Base-by-base conservation (phyloP, 768 basidiomycete species). In the Tremella mesenterica region DNA sequence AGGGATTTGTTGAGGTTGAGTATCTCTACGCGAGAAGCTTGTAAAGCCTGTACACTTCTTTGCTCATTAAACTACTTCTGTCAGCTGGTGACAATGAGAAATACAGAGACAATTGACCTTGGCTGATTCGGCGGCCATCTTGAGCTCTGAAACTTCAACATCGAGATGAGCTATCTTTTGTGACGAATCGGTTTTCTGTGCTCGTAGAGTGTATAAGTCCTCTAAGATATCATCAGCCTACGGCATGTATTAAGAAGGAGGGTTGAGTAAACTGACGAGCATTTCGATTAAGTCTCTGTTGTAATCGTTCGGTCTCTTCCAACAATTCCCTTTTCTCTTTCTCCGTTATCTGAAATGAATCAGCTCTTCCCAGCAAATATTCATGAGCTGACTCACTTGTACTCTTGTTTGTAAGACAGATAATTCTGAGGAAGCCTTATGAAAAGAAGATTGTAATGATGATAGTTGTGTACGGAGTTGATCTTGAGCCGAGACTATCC, bases 271-370 rank as follows among this genome's bases (percentile, higher is more conserved):
- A 64, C 79, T 50, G 51, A 89, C 90, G 86, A 56, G 90, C 85
- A 49, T 85, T 81, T 65, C 85, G 81, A 7, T 78, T 65, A 36
- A 79, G 77, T 56, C 91, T 86, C 62, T 86, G 82, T 70, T 88
- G 86, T 57, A 90, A 74, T 49, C 86, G 80, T 70, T 85, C 89
- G 4, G 91, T 81, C 39, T 90, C 85, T 26, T 80, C 81, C 38
- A 92, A 77, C 44, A 95, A 79, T 58, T 92, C 88, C 29, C 89
- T 82, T 74, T 95, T 95, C 77, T 95, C 92, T 50, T 86, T 79
- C 58, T 95, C 88, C 1, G 80, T 79, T 56, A 88, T 85, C 20
- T 88, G 26, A 79, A 59, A 79, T 81, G 31, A 87, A 45, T 26
- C 7, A 2, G 14, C 38, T n/a, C 14, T 41, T 4, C 38, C n/a